Base-by-base conservation (phyloP, 2,329 filamentous ascomycete species). In the Cytospora paraplurivora region DNA sequence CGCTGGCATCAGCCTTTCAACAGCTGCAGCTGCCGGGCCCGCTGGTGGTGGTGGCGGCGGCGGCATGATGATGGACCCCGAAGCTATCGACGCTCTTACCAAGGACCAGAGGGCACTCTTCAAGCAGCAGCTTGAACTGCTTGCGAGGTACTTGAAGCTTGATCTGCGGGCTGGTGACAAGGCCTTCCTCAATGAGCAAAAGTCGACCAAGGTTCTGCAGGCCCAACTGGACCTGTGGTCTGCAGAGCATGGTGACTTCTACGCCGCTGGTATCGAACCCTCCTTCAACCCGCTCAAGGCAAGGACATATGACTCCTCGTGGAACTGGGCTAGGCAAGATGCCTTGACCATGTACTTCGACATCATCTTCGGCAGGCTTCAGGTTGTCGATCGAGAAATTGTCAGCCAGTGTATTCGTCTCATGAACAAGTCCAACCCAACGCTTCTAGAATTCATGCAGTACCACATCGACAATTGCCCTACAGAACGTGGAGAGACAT, bases 51-150 rank as follows among this genome's bases (percentile, higher is more conserved):
- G 83, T 62, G 90, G 85, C 66, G 86, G 82, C 63, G 90, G 86
- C 68, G 94, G 93, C 74, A 98, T 99, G 95, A 97, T 99, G 92
- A 98, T 99, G 93, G 95, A 99, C 72, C 95, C 95, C 10, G 95
- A 94, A 47, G 95, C 95, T 59, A 89, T 99, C 68, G 95, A 99
- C 75, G 95, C 95, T 15, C 84, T 99, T 60, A 99, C 95, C 72
- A 98, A 98, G 77, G 95, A 98, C 73, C 95, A 99, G 78, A 88
- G 90, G 68, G 90, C 92, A 33, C 84, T 99, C 1, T 98, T 98
- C 88, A 98, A 98, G 84, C 94, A 99, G 75, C 95, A 99, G 76
- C 85, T 99, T 33, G 95, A 99, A 81, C 84, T 97, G 21, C 91
- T 96, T 69, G 95, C 95, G 6, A 87, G 94, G 71, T 99, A 99